These are phyloP conservation scores for Letharia columbiana DNA, from an alignment of 495 filamentous ascomycete species.

Conservation along the genomic window DNA sequence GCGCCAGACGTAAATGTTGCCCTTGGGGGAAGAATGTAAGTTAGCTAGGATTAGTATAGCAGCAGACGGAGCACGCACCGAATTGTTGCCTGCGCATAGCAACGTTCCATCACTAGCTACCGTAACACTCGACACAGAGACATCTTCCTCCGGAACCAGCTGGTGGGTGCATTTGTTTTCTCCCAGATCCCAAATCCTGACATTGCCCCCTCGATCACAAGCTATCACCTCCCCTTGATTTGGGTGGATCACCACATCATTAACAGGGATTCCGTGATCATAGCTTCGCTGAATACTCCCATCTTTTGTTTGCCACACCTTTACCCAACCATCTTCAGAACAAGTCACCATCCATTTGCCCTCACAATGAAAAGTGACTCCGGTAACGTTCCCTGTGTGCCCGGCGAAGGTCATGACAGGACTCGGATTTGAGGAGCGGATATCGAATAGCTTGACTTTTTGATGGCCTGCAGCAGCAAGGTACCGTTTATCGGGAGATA, in stretches of 20 bases:
- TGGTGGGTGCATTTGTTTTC: constrained; percentile 97
- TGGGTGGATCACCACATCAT: constrained; percentile 95
- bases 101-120: constrained; percentile 90
- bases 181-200: constrained; percentile 90
- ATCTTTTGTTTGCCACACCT: constrained; percentile 94
- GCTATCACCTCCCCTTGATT: constrained; percentile 97
- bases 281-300: constrained; percentile 90
- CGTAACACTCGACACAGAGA: constrained; percentile 85
- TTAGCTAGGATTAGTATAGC: constrained; percentile 12
- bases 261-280: constrained; percentile 74
- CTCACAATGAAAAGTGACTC: constrained; percentile 95
- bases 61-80: constrained; percentile 42
- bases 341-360: constrained; percentile 99
- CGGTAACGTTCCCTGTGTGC: constrained; percentile 90
- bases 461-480: constrained; percentile 92
- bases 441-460: constrained; percentile 93
- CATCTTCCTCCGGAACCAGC: constrained; percentile 91
- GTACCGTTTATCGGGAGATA: constrained; percentile 94
- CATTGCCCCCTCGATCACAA: constrained; percentile 87
- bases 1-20: constrained; percentile 94
- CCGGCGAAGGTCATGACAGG: constrained; percentile 89
- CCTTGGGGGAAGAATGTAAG: constrained; percentile 42
- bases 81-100: constrained; percentile 92
- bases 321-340: constrained; percentile 93
- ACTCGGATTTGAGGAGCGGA: constrained; percentile 91